A percentile compares a stretch with the other conserved stretches of the same genome.
Conservation (phyloP, 1,139 yeast species). For the Pichia sp. region DNA sequence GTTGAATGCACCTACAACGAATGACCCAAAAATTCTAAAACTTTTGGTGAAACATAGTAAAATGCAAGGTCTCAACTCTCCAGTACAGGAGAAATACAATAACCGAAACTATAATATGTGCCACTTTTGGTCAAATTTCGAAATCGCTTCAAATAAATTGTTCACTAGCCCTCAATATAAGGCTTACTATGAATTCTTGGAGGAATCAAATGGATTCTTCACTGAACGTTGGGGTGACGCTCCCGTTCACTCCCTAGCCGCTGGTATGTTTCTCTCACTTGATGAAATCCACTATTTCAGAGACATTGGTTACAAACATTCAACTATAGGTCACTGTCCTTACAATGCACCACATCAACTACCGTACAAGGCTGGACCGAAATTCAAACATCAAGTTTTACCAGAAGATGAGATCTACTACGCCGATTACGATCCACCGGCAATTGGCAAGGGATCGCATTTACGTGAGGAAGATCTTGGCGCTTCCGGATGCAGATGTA, state of each 20-base stretch:
- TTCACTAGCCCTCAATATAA: conserved; percentile 60
- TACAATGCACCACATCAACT: conserved; percentile 51
- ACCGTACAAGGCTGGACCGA: conserved; percentile 32
- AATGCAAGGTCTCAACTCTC: conserved; percentile 28
- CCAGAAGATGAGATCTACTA: conserved; percentile 30
- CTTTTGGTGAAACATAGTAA: conserved; percentile 27
- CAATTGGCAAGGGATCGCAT: conserved; percentile 1
- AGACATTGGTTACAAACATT: conserved; percentile 82
- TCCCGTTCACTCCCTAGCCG: conserved; percentile 80
- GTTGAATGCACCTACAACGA: conserved; percentile 1
- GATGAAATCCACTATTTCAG: conserved; percentile 79
- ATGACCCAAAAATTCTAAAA: conserved; percentile 2
- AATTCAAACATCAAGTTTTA: conserved; percentile 21
- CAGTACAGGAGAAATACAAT: conserved; percentile 49
- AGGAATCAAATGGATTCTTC: conserved; percentile 72
- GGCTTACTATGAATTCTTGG: conserved; percentile 59
- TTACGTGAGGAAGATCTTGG: conserved; percentile 14
- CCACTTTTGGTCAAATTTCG: conserved; percentile 94
- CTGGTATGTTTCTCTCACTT: conserved; percentile 61
- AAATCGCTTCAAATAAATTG: conserved; percentile 73
- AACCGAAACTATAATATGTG: conserved; percentile 56
- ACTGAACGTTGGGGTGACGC: conserved; percentile 96
- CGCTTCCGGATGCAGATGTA: conserved; percentile 84
- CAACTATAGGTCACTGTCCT: conserved; percentile 80
- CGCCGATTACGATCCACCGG: conserved; percentile 37